These are phyloP conservation scores for Proliferodiscus dingleyae DNA, from an alignment of 2,329 filamentous ascomycete species.

Conservation along the genomic window DNA sequence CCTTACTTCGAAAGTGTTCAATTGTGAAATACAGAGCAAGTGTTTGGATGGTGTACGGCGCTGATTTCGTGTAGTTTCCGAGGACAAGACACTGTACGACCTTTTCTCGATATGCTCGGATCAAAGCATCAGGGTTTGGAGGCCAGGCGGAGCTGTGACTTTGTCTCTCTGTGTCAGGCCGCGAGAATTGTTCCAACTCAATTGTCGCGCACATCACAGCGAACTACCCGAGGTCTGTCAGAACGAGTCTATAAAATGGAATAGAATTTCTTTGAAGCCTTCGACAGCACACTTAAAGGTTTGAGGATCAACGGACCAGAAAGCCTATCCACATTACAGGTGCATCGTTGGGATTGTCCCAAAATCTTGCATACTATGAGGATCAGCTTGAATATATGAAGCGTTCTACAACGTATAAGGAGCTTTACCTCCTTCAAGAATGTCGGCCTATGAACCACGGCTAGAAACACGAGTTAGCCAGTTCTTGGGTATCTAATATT, in stretches of 20 bases:
- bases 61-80: conserved; percentile 45
- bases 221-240: conserved; percentile 20
- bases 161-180: not conserved
- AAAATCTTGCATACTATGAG: conserved; percentile 24
- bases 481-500: not conserved
- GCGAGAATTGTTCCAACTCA: conserved; percentile 31
- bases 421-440: conserved; percentile 39
- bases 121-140: conserved; percentile 32
- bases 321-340: conserved; percentile 47
- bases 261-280: not conserved
- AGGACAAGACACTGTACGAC: conserved; percentile 45
- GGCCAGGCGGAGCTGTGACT: not conserved
- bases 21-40: conserved; percentile 48
- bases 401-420: conserved; percentile 3
- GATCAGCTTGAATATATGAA: not conserved
- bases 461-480: conserved; percentile 28
- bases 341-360: conserved; percentile 17
- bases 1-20: conserved; percentile 45
- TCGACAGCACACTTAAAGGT: not conserved
- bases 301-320: conserved; percentile 23
- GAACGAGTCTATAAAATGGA: not conserved
- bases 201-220: conserved; percentile 14
- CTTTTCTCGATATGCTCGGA: conserved; percentile 44
- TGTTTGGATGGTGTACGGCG: conserved; percentile 43
- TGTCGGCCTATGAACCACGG: conserved; percentile 46